Evolutionary conservation across 139 green algal genomes (phyloP).

Genomic region (Micractinium sp.): DNA sequence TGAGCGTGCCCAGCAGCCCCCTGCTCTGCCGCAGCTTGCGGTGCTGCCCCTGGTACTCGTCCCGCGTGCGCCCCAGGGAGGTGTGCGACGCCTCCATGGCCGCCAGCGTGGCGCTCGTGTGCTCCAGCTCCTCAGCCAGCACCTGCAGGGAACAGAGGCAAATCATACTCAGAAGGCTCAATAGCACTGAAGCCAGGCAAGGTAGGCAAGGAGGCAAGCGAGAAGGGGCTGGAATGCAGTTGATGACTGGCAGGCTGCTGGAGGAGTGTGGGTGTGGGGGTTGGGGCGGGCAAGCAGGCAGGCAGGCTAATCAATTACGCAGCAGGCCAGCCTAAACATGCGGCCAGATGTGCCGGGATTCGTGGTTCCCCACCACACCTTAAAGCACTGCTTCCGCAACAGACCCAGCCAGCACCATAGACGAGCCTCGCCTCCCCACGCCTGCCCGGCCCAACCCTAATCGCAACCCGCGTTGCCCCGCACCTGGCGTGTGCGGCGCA

Average conservation of each 20-base stretch:
- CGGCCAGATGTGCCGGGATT: background rate
- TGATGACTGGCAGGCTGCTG: too few relatives aligned
- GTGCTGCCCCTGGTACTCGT: constrained; percentile 69
- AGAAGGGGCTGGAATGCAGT: too few relatives aligned
- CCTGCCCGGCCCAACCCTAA: background rate
- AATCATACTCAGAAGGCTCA: too few relatives aligned
- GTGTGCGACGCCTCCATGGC: constrained; percentile 67
- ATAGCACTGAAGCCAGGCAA: too few relatives aligned
- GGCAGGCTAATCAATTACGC: background rate
- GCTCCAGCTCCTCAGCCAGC: constrained; percentile 68
- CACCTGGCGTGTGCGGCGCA: constrained; percentile 70
- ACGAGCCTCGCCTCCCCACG: background rate
- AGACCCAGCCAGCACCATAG: background rate
- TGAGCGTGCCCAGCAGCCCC: constrained; percentile 59
- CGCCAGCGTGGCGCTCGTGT: constrained; percentile 71
- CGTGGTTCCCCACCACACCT: too few relatives aligned
- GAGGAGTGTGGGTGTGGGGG: too few relatives aligned
- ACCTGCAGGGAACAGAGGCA: constrained; percentile 10
- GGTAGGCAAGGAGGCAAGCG: too few relatives aligned
- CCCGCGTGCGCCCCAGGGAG: constrained; percentile 52
- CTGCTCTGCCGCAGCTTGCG: constrained; percentile 24
- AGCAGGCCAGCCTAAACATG: background rate
- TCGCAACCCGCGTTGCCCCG: constrained; percentile 33
- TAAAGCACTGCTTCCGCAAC: background rate
- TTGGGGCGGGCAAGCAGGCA: background rate